Evolutionary conservation across 2,329 filamentous ascomycete species (phyloP).

Genomic region (Aureobasidium mangrovei): DNA sequence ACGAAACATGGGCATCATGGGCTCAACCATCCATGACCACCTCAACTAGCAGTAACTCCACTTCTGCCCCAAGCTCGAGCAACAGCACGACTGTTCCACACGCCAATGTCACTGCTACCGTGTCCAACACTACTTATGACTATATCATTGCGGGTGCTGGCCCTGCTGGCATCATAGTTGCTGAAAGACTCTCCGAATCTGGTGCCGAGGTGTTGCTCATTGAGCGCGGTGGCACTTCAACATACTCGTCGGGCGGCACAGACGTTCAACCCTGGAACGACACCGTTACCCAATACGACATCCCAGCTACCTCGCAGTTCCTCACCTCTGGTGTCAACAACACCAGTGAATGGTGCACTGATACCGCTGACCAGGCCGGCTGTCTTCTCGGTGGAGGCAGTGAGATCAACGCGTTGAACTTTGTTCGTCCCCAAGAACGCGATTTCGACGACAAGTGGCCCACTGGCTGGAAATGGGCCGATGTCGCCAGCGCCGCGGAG

Average conservation of each 20-base stretch:
- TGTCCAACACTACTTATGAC: neutral
- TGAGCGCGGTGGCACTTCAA: constrained; percentile 41
- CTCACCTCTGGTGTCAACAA: constrained; percentile 20
- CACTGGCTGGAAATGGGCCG: constrained; percentile 41
- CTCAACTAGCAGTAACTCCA: neutral
- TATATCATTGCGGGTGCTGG: constrained; percentile 43
- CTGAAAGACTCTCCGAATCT: constrained; percentile 43
- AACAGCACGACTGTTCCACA: too few relatives aligned
- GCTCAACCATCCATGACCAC: neutral
- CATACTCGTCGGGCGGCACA: neutral
- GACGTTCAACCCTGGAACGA: constrained; percentile 25
- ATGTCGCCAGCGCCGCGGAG: constrained; percentile 38
- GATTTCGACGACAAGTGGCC: constrained; percentile 46
- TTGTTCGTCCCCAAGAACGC: constrained; percentile 44
- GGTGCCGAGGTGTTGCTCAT: constrained; percentile 45
- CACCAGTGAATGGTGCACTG: constrained; percentile 17
- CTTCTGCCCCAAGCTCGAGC: neutral
- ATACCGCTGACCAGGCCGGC: constrained; percentile 28
- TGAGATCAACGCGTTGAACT: constrained; percentile 47
- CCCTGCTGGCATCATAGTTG: constrained; percentile 45
- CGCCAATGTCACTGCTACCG: too few relatives aligned
- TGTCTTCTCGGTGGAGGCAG: constrained; percentile 46
- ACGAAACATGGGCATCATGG: constrained; percentile 13
- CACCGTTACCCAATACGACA: constrained; percentile 29
- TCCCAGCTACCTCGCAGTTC: constrained; percentile 29